Conservation (phyloP, 805 yeast species). For the Saturnispora sekii region DNA sequence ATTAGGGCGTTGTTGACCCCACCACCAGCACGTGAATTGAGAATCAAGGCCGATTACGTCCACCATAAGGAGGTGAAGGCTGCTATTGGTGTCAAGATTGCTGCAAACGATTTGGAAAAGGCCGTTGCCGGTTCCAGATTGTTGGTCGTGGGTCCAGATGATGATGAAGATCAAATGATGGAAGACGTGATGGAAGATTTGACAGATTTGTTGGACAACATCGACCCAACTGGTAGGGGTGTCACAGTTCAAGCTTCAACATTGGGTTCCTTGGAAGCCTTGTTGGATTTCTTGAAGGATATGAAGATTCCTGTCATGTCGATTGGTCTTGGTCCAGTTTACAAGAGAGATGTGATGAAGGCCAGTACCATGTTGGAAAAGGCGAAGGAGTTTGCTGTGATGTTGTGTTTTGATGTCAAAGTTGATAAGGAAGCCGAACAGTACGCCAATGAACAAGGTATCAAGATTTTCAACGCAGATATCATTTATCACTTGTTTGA, state of each 20-base stretch:
- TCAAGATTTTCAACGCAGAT: slow-evolving; percentile 91
- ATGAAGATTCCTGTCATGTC: slow-evolving; percentile 99
- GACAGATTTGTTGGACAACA: slow-evolving; percentile 88
- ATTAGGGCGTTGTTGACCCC: slow-evolving; percentile 95
- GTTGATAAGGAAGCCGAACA: slow-evolving; percentile 98
- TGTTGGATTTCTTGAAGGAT: slow-evolving; percentile 91
- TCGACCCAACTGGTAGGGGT: slow-evolving; percentile 92
- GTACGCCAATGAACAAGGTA: slow-evolving; percentile 88
- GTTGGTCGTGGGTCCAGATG: slow-evolving; percentile 91
- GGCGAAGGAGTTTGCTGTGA: slow-evolving; percentile 92
- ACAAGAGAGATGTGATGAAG: slow-evolving; percentile 95
- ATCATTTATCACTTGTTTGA: slow-evolving; percentile 95
- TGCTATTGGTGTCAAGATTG: slow-evolving; percentile 96
- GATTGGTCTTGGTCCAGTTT: slow-evolving; percentile 96
- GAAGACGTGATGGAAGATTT: slow-evolving; percentile 98
- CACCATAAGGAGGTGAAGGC: slow-evolving; percentile 98
- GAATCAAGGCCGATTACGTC: slow-evolving; percentile 92
- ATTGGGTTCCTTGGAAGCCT: slow-evolving; percentile 94
- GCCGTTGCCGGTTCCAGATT: slow-evolving; percentile 98
- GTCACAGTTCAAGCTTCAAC: slow-evolving; percentile 98
- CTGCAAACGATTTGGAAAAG: slow-evolving; percentile 95
- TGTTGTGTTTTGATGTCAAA: slow-evolving; percentile 97
- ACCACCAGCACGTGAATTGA: slow-evolving; percentile 91
- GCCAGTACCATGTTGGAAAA: slow-evolving; percentile 95
- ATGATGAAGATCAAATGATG: slow-evolving; percentile 94